Conservation (phyloP, 208 protist genomes). For the Crithidia expoeki region DNA sequence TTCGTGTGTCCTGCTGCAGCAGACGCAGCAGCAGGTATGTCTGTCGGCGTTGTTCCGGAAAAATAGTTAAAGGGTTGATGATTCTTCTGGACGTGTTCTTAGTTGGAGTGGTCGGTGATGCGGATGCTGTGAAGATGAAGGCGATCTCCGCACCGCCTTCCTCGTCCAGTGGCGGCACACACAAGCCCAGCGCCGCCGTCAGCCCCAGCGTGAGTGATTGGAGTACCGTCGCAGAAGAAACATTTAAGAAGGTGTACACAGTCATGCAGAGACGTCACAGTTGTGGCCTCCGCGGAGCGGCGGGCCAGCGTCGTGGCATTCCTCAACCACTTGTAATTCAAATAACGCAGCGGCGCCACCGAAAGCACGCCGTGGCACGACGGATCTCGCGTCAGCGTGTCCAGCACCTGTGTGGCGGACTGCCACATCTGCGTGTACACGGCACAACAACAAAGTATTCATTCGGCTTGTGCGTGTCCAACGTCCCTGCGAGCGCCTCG, state of each 20-base stretch:
- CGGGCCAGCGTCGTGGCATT: background rate
- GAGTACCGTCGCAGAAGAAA: conserved; percentile 1
- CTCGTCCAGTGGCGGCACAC: background rate
- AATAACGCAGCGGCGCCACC: conserved; percentile 9
- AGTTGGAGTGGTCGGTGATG: background rate
- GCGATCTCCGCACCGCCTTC: background rate
- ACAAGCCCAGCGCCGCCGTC: background rate
- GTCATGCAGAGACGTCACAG: too few relatives aligned
- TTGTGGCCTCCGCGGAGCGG: background rate
- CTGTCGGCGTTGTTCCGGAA: too few relatives aligned
- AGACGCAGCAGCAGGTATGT: background rate
- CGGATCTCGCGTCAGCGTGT: conserved; percentile 12
- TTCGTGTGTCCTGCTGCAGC: background rate
- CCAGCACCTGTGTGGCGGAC: conserved; percentile 14
- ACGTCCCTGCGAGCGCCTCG: background rate
- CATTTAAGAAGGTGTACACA: conserved; percentile 5
- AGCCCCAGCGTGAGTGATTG: background rate
- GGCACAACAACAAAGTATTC: background rate
- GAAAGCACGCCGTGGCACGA: conserved; percentile 15
- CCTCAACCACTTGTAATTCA: background rate
- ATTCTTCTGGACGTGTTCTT: background rate
- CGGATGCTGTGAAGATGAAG: too few relatives aligned
- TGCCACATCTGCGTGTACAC: conserved; percentile 7
- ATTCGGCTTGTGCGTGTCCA: background rate
- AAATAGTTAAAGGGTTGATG: too few relatives aligned